Conservation (phyloP, 257 asterid genomes). For the Hygrophila difformis region DNA sequence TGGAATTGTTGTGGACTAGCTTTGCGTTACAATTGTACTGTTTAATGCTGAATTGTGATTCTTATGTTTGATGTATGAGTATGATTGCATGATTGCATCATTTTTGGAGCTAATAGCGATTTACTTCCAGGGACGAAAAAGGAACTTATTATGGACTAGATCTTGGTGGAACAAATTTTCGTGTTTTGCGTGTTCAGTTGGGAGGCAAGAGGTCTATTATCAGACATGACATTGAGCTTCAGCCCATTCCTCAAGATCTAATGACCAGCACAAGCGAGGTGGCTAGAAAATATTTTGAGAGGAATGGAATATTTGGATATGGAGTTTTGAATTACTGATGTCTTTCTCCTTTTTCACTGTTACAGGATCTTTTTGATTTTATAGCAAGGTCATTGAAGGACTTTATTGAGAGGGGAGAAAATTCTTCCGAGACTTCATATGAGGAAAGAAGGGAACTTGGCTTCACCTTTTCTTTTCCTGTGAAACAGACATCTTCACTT, state of each 20-base stretch:
- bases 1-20: no score
- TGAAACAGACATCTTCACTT: conserved; percentile 54
- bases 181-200: conserved; percentile 40
- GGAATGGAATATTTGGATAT: neutral
- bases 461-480: conserved; percentile 86
- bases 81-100: neutral
- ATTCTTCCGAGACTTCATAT: conserved; percentile 24
- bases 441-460: conserved; percentile 50
- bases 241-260: conserved; percentile 42
- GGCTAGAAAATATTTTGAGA: conserved; percentile 20
- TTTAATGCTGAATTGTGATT: no score
- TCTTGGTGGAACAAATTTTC: conserved; percentile 53
- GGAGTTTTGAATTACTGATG: neutral
- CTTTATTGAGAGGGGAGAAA: conserved; percentile 49
- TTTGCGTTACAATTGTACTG: neutral
- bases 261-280: conserved; percentile 52
- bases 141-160: conserved; percentile 45
- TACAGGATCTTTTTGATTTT: conserved; percentile 81
- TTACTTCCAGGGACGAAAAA: conserved; percentile 29
- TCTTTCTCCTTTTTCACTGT: neutral
- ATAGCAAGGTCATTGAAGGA: conserved; percentile 52
- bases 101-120: neutral
- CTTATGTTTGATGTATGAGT: neutral
- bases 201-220: conserved; percentile 43
- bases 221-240: conserved; percentile 28